phyloP scores from a whole-genome alignment of 805 yeast species.

The Wickerhamomyces chambardii region DNA sequence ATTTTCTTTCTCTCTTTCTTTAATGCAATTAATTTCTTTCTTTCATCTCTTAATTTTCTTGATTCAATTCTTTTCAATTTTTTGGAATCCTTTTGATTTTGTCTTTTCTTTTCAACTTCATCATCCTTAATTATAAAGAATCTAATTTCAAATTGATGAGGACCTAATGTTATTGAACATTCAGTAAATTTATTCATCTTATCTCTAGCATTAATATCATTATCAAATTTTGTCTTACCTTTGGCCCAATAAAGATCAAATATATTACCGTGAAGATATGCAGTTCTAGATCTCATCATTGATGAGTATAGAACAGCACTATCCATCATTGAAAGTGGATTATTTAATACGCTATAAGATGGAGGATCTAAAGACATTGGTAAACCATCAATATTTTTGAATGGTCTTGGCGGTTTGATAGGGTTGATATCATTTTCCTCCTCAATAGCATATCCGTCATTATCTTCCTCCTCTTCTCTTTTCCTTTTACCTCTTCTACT shows the following conservation, averaged over 20 bases:
- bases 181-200: conserved; percentile 86
- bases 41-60: conserved; percentile 24
- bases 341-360: conserved; percentile 49
- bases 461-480: conserved; percentile 11
- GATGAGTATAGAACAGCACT: conserved; percentile 67
- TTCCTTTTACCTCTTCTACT: conserved; percentile 5
- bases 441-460: conserved; percentile 15
- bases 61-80: conserved; percentile 24
- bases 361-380: conserved; percentile 65
- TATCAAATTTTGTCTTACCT: conserved; percentile 33
- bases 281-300: conserved; percentile 60
- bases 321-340: conserved; percentile 64
- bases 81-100: conserved; percentile 28
- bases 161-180: conserved; percentile 64
- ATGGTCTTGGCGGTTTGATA: conserved; percentile 37
- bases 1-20: conserved; percentile 7
- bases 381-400: conserved; percentile 51
- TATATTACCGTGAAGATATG: conserved; percentile 58
- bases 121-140: conserved; percentile 84
- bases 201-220: conserved; percentile 59
- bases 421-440: conserved; percentile 14
- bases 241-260: conserved; percentile 78
- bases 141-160: conserved; percentile 71
- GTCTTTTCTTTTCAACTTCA: conserved; percentile 41
- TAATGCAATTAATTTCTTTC: conserved; percentile 13